These are phyloP conservation scores for Aspergillus ochraceus DNA, from an alignment of 2,329 filamentous ascomycete genomes.

Conservation along the genomic window DNA sequence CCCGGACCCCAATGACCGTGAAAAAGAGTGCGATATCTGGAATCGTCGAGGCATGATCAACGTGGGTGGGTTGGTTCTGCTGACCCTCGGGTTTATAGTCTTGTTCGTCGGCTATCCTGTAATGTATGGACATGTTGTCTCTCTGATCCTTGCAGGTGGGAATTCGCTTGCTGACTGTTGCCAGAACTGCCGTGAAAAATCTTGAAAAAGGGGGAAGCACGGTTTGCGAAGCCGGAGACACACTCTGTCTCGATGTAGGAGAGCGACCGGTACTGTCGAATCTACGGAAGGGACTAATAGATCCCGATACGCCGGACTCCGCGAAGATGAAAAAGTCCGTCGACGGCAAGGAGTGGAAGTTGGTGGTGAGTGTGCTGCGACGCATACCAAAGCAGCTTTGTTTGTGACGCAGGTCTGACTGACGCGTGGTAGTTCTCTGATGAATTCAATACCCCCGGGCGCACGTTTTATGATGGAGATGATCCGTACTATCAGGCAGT, in stretches of 20 bases:
- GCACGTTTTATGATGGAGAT: constrained; percentile 70
- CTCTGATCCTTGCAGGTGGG: constrained; percentile 5
- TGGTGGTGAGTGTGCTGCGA: constrained; percentile 53
- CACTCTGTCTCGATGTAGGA: constrained; percentile 52
- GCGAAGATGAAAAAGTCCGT: constrained; percentile 57
- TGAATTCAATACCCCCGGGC: constrained; percentile 67
- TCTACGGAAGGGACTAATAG: constrained; percentile 61
- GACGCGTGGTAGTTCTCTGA: constrained; percentile 59
- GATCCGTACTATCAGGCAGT: constrained; percentile 68
- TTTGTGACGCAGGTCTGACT: not conserved
- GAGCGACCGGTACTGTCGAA: constrained; percentile 58
- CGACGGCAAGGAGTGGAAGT: constrained; percentile 61
- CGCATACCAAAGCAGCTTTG: not conserved
- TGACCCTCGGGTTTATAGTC: constrained; percentile 61
- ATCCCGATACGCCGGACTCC: constrained; percentile 64
- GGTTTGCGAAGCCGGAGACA: constrained; percentile 38
- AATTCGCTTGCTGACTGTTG: constrained; percentile 1
- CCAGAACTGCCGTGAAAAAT: constrained; percentile 59
- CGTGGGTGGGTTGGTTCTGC: constrained; percentile 60
- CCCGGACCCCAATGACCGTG: constrained; percentile 64
- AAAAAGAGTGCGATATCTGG: constrained; percentile 64
- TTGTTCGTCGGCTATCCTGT: constrained; percentile 71
- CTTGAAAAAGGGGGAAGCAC: constrained; percentile 30
- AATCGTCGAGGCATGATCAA: constrained; percentile 65
- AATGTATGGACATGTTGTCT: constrained; percentile 52